Evolutionary conservation across 164 flowering plant species (phyloP), one percentile per base, ranked within the genome.

Genomic region (Tinospora cordifolia): DNA sequence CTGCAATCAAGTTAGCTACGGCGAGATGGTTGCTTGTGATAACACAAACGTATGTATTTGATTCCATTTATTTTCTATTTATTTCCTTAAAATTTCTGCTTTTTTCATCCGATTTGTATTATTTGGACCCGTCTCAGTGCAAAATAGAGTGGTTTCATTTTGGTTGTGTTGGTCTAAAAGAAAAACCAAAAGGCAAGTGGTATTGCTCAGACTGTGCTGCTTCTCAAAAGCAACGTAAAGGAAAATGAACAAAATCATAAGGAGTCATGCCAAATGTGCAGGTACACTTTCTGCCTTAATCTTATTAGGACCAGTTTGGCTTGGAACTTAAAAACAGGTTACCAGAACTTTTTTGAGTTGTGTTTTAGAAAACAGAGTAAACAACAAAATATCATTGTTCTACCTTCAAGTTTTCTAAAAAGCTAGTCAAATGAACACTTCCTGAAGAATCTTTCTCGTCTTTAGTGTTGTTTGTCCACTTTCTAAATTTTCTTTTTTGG

Each of bases 21-120:
- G 99, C 8, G 92, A 94, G 82, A 94, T 94, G 99, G 84, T 94
- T 77, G 99, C 99, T 9, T 94, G 99, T 63, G 99, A 94, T 73
- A 87, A 90, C 72, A 84, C 95, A 24, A 81, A 82, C 77, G 98
- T 90, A 84, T 34, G 90, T 70, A 19, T 65, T 22, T n/a, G 25
- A 41, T 62, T 63, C 27, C 54, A 63, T 59, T 67, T 49, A 11
- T 6, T 67, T 2, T 51, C 8, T 2, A 17, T 58, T 30, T 38
- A 13, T 51, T 17, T 27, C 59, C 8, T 60, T 0, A 6, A 1
- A 36, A 51, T 41, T 12, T 49, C 41, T 3, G 39, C 25, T 36
- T 65, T 36, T 65, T 57, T 30, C 14, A 74, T 64, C 68, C 75
- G 63, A 78, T 71, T 24, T 19, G 15, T 30, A 65, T 9, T 19